Evolutionary conservation across 2,329 filamentous ascomycete genomes (phyloP), one percentile per base, ranked within the genome.

Genomic region (Pestalotiopsis sp.): DNA sequence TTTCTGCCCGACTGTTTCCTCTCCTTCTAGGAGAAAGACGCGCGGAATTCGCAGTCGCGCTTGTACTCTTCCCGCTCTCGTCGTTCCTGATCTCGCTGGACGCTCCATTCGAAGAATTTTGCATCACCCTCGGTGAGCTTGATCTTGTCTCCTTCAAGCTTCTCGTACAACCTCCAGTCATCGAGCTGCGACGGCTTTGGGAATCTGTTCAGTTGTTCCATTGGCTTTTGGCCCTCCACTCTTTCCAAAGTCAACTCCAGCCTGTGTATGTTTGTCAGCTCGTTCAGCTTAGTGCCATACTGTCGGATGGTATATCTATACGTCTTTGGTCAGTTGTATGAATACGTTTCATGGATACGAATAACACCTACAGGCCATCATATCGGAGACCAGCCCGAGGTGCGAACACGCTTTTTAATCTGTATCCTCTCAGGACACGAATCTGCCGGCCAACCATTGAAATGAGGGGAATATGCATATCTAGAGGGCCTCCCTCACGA

Each of bases 151-250:
- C 78, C 81, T 74, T 86, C 81, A 38, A 82, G 74, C 70, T 82
- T 83, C 71, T 86, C 79, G 74, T 84, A 88, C 9, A 87, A 72
- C 2, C 78, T 69, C 86, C 85, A 90, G 68, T 90, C 87, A 69
- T 90, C 88, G 5, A 87, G 71, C 73, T 89, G 85, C 2, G 86
- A 87, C 2, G 87, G 87, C 12, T 75, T 80, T 0, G 87, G 87
- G 13, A 87, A 79, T n/a, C 72, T 68, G n/a, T 75, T 70, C 9
- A 88, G 71, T 5, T 83, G 78, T 7, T 82, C 75, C 69, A 87
- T 77, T 2, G 83, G 71, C 1, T 68, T 77, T 71, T 88, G 85
- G 12, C 77, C 79, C 0, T 76, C 63, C 7, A 81, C 78, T 25
- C 84, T 81, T 70, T 87, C 81, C 2, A 90, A 77, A 0, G 77